Percentiles rank a stretch among this genome's conserved stretches.
phyloP scores from a whole-genome alignment of 2,329 filamentous ascomycete genomes.

The Ophiostoma australiae region DNA sequence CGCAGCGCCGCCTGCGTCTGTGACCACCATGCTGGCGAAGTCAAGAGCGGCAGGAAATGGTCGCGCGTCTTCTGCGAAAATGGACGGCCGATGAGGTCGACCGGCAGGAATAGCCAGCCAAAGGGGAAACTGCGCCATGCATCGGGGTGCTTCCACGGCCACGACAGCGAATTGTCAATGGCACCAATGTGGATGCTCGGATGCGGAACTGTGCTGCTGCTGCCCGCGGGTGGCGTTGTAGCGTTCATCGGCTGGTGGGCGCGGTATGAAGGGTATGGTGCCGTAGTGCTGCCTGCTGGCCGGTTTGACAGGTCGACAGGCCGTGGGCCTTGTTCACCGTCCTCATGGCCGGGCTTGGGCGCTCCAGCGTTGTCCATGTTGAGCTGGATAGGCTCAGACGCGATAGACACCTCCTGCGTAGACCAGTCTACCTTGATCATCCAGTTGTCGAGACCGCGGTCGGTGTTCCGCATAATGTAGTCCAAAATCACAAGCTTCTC shows the following conservation, averaged over 20 bases:
- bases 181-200: constrained; percentile 75
- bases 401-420: constrained; percentile 75
- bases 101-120: constrained; percentile 95
- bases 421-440: constrained; percentile 96
- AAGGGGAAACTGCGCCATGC: constrained; percentile 91
- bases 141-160: constrained; percentile 98
- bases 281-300: constrained; percentile 39
- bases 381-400: constrained; percentile 71
- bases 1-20: constrained; percentile 86
- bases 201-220: constrained; percentile 36
- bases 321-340: constrained; percentile 49
- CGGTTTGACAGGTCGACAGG: constrained; percentile 53
- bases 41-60: constrained; percentile 92
- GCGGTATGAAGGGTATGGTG: constrained; percentile 66
- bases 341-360: constrained; percentile 31
- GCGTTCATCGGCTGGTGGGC: constrained; percentile 82
- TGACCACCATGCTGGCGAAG: constrained; percentile 94
- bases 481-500: constrained; percentile 97
- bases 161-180: constrained; percentile 96
- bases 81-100: constrained; percentile 90
- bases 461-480: constrained; percentile 98
- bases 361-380: constrained; percentile 50
- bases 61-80: constrained; percentile 91
- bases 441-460: constrained; percentile 96
- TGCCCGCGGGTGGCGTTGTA: constrained; percentile 45